Conservation (phyloP, 306 rosid genomes). For the Bauhinia variegata region DNA sequence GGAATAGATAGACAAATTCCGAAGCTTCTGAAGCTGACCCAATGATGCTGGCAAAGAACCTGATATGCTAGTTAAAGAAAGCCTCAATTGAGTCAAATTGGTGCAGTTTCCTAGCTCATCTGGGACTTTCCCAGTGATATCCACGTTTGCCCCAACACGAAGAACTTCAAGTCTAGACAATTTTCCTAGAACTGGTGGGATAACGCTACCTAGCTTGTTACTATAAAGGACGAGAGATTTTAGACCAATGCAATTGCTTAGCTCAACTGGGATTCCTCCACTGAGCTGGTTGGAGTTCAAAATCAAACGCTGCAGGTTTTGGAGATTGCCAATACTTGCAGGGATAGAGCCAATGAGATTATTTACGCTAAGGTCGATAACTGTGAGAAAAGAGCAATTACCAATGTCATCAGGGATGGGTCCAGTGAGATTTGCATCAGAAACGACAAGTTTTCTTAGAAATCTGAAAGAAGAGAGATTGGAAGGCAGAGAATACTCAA, state of each 20-base stretch:
- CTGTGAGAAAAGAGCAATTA: conserved; percentile 36
- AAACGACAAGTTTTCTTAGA: conserved; percentile 48
- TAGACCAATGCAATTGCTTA: conserved; percentile 43
- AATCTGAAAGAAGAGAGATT: conserved; percentile 56
- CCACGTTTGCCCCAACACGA: conserved; percentile 57
- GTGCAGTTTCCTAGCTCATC: conserved; percentile 57
- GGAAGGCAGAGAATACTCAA: conserved; percentile 46
- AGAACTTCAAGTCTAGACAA: conserved; percentile 46
- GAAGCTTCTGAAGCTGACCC: conserved; percentile 58
- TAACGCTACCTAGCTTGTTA: conserved; percentile 46
- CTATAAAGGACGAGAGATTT: conserved; percentile 41
- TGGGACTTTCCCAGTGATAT: conserved; percentile 54
- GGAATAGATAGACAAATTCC: conserved; percentile 52
- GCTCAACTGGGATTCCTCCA: conserved; percentile 59
- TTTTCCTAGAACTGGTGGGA: conserved; percentile 49
- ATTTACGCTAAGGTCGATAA: conserved; percentile 53
- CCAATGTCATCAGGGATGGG: conserved; percentile 46
- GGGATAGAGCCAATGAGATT: conserved; percentile 56
- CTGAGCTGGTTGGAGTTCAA: conserved; percentile 58
- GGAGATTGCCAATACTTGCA: conserved; percentile 45
- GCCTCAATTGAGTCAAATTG: conserved; percentile 52
- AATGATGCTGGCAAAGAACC: conserved; percentile 61
- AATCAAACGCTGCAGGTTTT: conserved; percentile 42
- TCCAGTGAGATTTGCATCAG: conserved; percentile 62
- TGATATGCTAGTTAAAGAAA: conserved; percentile 55